These are phyloP conservation scores for Hemisphaericaspora nanyangensis DNA, from an alignment of 805 yeast species.

Conservation along the genomic window DNA sequence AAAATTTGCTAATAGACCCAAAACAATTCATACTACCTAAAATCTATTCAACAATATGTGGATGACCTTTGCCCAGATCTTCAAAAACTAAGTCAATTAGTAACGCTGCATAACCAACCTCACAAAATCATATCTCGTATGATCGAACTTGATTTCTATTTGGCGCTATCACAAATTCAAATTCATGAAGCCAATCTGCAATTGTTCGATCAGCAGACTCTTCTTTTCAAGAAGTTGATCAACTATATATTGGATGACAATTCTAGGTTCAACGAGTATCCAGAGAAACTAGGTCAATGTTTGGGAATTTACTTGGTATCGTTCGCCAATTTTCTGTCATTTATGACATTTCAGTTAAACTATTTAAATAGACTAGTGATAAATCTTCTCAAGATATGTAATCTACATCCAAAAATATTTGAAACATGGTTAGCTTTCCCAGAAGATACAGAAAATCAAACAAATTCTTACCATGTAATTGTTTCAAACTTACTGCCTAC, in stretches of 20 bases:
- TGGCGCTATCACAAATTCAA: conserved; percentile 4
- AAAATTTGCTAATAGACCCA: not conserved
- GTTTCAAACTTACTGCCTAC: not conserved
- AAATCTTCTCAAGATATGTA: conserved; percentile 8
- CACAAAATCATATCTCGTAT: conserved; percentile 1
- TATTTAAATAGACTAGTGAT: conserved; percentile 8
- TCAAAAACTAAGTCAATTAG: not conserved
- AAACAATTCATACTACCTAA: not conserved
- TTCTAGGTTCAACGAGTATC: not conserved
- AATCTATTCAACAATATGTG: not conserved
- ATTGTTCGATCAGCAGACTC: conserved; percentile 11
- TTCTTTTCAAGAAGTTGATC: conserved; percentile 11
- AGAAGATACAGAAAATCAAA: not conserved
- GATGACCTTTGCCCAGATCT: not conserved
- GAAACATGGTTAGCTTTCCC: conserved; percentile 6
- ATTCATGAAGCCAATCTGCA: conserved; percentile 1
- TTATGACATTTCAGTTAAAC: conserved; percentile 6
- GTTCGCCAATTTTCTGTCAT: conserved; percentile 5
- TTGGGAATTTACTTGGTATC: conserved; percentile 8
- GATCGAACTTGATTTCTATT: conserved; percentile 7
- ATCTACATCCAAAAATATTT: conserved; percentile 8
- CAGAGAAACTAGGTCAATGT: conserved; percentile 2
- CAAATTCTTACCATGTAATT: not conserved
- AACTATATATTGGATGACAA: conserved; percentile 5
- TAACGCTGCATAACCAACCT: not conserved